These are phyloP conservation scores for Globisporangium uncinulatum DNA, from an alignment of 352 stramenopile species.

Conservation along the genomic window DNA sequence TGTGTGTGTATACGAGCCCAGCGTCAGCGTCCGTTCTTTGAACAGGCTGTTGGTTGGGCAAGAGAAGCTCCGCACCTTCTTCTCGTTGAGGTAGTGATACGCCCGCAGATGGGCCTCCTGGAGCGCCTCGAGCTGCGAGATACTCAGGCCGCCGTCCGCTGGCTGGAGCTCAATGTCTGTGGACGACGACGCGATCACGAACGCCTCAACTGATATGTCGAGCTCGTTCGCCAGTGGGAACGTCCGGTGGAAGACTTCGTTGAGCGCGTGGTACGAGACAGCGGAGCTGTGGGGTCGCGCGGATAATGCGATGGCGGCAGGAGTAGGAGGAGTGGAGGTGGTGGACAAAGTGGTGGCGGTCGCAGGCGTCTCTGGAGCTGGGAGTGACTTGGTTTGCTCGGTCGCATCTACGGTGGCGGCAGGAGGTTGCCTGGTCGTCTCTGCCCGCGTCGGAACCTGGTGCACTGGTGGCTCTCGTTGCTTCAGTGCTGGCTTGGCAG, in stretches of 20 bases:
- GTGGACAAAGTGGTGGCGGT: too few species aligned
- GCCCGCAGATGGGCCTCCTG: slow-evolving; percentile 79
- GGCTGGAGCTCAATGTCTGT: slow-evolving; percentile 39
- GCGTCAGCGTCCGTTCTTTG: too few species aligned
- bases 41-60: too few species aligned
- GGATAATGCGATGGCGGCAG: not conserved
- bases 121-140: slow-evolving; percentile 77
- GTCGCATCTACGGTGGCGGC: too few species aligned
- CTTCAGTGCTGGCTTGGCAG: too few species aligned
- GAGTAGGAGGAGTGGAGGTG: not conserved
- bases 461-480: too few species aligned
- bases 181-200: slow-evolving; percentile 55
- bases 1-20: too few species aligned
- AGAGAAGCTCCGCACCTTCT: slow-evolving; percentile 42
- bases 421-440: too few species aligned
- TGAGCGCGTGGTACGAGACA: slow-evolving; percentile 45
- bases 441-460: too few species aligned
- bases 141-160: slow-evolving; percentile 49
- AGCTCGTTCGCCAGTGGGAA: slow-evolving; percentile 72
- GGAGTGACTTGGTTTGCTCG: too few species aligned
- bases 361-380: too few species aligned
- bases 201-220: slow-evolving; percentile 69
- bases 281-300: slow-evolving; percentile 3
- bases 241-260: slow-evolving; percentile 45
- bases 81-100: slow-evolving; percentile 78